Base-by-base conservation (phyloP, 768 basidiomycete species). In the Russula griseocarnosa region DNA sequence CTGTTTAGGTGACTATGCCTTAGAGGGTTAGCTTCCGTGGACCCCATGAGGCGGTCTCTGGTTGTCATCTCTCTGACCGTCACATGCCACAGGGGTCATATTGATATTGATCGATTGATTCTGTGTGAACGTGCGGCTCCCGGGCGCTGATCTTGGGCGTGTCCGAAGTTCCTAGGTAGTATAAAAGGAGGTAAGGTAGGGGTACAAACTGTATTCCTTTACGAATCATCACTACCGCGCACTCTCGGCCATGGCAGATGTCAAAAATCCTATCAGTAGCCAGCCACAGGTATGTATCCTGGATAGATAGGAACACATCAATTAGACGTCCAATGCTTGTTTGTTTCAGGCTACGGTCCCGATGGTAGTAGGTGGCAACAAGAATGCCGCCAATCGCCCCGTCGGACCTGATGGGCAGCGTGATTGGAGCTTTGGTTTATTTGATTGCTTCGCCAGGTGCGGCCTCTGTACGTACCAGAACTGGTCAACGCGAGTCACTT, bases 391-490 rank as follows among this genome's bases (percentile, higher is more conserved):
- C 52, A 71, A 71, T 54, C 56, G 69, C 49, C 70, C 73, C 2
- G 49, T 70, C 28, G 67, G 69, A 34, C 28, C n/a, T 1, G 53
- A 68, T 13, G 77, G 79, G 28, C 42, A 70, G 32, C 74, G 81
- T 64, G 72, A 72, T 3, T 75, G 74, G 74, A 72, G 69, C 55
- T 47, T 66, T 32, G 74, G 72, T 9, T 18, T 74, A 18, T 69
- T 38, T 42, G 65, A 64, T 52, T 74, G 72, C 66, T 69, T 61
- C 34, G 52, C 38, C 24, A 66, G 61, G 11, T 68, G 66, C 49
- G 61, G 67, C 20, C 70, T 72, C 32, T 74, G 75, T 74, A 66
- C 16, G 73, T 58, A 5, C 0, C 38, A 40, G 13, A 20, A 32
- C n/a, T 16, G 3, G 10, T 13, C 5, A 53, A 13, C 20, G 7